These are phyloP conservation scores for Cryoendolithus antarcticus DNA, from an alignment of 2,329 filamentous ascomycete genomes.

Conservation along the genomic window DNA sequence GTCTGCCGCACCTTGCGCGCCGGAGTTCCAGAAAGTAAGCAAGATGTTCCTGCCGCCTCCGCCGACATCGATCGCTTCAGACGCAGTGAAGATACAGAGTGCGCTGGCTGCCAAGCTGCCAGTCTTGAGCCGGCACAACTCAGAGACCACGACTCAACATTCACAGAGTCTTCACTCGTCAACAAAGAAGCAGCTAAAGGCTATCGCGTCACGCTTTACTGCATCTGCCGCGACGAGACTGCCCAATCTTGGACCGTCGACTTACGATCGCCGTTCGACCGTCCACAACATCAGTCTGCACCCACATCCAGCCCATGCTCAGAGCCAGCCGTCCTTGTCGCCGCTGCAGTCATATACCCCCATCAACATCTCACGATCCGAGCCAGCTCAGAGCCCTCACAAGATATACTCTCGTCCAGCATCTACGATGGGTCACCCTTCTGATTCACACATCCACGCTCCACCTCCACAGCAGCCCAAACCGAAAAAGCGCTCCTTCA, in stretches of 20 bases:
- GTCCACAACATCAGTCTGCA: conserved; percentile 34
- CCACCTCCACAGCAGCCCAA: conserved; percentile 8
- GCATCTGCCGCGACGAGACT: conserved; percentile 14
- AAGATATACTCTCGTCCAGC: conserved; percentile 20
- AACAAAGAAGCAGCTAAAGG: conserved; percentile 36
- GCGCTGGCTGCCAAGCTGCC: neutral
- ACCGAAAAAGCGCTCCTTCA: conserved; percentile 10
- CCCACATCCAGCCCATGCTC: conserved; percentile 33
- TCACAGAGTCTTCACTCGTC: conserved; percentile 19
- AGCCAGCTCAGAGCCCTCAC: conserved; percentile 34
- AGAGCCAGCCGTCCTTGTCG: conserved; percentile 39
- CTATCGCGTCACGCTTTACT: conserved; percentile 34
- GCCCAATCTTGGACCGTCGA: conserved; percentile 11
- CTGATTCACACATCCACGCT: conserved; percentile 9
- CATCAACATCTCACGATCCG: conserved; percentile 31
- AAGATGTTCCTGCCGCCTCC: conserved; percentile 28
- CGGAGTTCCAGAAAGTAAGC: conserved; percentile 40
- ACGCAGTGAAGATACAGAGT: neutral
- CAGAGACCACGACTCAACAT: conserved; percentile 20
- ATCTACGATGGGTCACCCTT: conserved; percentile 14
- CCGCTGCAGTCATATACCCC: conserved; percentile 26
- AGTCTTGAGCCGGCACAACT: conserved; percentile 32
- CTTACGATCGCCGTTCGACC: conserved; percentile 30
- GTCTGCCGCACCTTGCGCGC: conserved; percentile 36
- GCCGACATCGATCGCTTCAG: conserved; percentile 33